Evolutionary conservation across 2,329 filamentous ascomycete species (phyloP).

Genomic region (Falciphora oryzae): DNA sequence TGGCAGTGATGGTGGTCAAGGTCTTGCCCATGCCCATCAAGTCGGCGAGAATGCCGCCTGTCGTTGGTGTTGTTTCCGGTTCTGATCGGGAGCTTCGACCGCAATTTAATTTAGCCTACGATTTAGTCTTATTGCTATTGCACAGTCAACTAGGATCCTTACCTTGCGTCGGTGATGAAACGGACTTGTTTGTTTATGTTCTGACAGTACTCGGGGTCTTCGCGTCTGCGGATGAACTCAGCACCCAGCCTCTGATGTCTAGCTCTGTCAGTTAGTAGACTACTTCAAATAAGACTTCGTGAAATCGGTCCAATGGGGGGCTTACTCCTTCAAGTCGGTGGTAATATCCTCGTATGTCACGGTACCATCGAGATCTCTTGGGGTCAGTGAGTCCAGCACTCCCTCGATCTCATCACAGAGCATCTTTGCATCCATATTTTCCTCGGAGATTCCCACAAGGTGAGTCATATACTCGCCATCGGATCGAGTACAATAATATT

Average conservation of each 20-base stretch:
- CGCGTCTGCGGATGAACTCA: not conserved
- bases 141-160: no score
- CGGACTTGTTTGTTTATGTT: not conserved
- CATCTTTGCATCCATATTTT: not conserved
- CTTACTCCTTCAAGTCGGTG: not conserved
- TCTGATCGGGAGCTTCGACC: no score
- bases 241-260: slow-evolving; percentile 1
- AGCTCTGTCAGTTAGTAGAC: no score
- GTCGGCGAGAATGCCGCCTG: not conserved
- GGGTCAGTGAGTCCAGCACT: not conserved
- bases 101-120: no score
- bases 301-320: no score
- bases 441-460: not conserved
- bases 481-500: not conserved
- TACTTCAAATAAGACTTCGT: no score
- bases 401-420: not conserved
- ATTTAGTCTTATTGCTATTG: no score
- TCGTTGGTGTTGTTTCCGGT: not conserved
- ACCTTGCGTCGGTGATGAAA: not conserved
- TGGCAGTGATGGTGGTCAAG: not conserved
- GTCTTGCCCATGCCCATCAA: not conserved
- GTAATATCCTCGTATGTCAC: not conserved
- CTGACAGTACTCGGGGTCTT: not conserved
- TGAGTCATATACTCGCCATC: not conserved
- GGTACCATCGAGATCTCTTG: not conserved